Evolutionary conservation across 192 early-diverging fungal genomes (phyloP), one percentile per base, ranked within the genome.

Genomic region (Gonapodya sp.): DNA sequence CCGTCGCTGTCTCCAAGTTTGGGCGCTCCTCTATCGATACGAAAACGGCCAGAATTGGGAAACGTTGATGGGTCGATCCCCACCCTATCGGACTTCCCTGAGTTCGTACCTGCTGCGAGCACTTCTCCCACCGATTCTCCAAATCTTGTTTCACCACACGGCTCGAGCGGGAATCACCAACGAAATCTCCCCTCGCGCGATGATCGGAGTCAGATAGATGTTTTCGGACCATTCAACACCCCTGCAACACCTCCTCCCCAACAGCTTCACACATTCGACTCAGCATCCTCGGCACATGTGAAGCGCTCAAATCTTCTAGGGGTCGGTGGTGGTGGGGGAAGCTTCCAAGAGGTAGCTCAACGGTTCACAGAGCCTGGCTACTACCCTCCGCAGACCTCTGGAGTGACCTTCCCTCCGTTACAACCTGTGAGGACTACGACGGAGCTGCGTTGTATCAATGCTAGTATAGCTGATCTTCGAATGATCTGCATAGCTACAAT

Each of bases 401-500:
- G 46, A 64, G 46, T 64, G 46, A 64, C 46, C 46, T 64, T 16
- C 46, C 8, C 46, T 64, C 46, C 46, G 8, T 8, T 24, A 16
- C 46, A 64, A 64, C 46, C 46, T 8, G 46, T 64, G 8, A 64
- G 46, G 8, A 64, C 8, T 64, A n/a, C 24, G 46, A 64, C 46
- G 24, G 46, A 16, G 8, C 46, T 32, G 79, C 79, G 46, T 64
- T 8, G 46, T 8, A 8, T 24, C 24, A 24, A 64, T 24, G 46
- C 46, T 64, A 64, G 24, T 24, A 16, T 24, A 24, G 24, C 24
- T 16, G 24, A 8, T 16, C 46, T 64, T 8, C 46, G 24, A 8
- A 64, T 64, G 24, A 8, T 8, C 46, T 64, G 8, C 46, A 8
- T 24, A 64, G 46, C 46, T 96, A 2, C 92, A 93, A 82, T 92